phyloP scores from a whole-genome alignment of 2,329 filamentous ascomycete species.

The Elsinoe perseae region DNA sequence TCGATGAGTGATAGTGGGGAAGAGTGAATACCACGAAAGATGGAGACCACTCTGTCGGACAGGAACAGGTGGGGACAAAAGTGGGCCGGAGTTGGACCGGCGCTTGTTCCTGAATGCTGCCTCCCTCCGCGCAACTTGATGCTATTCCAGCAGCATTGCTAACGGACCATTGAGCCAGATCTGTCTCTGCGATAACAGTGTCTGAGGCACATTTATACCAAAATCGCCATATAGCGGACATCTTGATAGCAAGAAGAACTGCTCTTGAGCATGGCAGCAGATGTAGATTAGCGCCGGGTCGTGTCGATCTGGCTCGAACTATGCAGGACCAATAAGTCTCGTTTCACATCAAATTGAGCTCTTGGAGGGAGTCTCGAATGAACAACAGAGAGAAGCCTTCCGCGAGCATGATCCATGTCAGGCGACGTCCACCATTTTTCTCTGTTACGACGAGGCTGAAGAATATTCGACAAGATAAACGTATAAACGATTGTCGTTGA shows the following conservation, averaged over 20 bases:
- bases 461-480: background rate
- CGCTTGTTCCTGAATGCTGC: slow-evolving; percentile 2
- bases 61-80: background rate
- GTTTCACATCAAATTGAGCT: background rate
- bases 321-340: background rate
- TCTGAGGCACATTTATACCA: too few species aligned
- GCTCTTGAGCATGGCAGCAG: background rate
- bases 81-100: background rate
- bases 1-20: background rate
- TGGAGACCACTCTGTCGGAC: background rate
- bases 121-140: too few species aligned
- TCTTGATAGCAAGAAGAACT: background rate
- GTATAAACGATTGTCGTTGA: background rate
- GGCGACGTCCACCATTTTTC: background rate
- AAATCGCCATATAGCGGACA: too few species aligned
- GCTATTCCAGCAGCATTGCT: too few species aligned
- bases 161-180: too few species aligned
- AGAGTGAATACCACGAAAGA: background rate
- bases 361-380: background rate
- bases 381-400: background rate
- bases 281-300: background rate
- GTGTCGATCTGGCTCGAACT: background rate
- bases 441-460: background rate
- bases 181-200: too few species aligned
- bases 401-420: background rate